Percentiles rank a stretch among this genome's conserved stretches.
phyloP scores from a whole-genome alignment of 2,329 filamentous ascomycete genomes.

The Fusarium vanettenii region DNA sequence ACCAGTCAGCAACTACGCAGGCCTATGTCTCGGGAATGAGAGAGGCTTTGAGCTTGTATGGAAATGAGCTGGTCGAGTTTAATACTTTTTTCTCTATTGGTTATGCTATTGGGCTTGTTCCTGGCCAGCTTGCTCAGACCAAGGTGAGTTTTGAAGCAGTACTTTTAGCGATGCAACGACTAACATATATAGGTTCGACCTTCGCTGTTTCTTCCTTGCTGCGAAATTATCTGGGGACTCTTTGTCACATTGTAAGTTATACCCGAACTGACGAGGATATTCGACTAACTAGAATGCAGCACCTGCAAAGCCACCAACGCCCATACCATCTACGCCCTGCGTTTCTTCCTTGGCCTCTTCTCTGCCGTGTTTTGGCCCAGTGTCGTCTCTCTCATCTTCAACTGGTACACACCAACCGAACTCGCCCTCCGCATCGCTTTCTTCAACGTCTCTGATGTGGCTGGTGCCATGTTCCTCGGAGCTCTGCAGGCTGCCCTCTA shows the following conservation, averaged over 20 bases:
- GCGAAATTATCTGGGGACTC: constrained; percentile 49
- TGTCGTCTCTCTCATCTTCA: constrained; percentile 53
- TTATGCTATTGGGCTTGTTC: constrained; percentile 63
- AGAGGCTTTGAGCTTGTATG: constrained; percentile 51
- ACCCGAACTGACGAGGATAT: rapidly evolving
- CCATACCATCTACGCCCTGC: constrained; percentile 51
- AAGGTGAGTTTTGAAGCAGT: constrained; percentile 25
- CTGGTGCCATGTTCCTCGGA: constrained; percentile 58
- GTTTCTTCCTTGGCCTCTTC: constrained; percentile 57
- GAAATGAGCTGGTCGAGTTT: constrained; percentile 66
- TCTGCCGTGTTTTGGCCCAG: constrained; percentile 53
- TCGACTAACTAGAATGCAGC: constrained; percentile 18
- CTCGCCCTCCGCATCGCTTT: constrained; percentile 55
- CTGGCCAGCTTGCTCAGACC: constrained; percentile 53
- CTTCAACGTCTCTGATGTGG: constrained; percentile 57
- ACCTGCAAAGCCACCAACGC: constrained; percentile 50
- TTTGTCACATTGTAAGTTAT: constrained; percentile 41
- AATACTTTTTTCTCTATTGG: constrained; percentile 68
- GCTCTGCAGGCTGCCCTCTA: constrained; percentile 58
- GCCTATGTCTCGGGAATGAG: constrained; percentile 53
- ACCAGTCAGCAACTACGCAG: constrained; percentile 51
- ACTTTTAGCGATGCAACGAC: background rate
- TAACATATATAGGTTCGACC: constrained; percentile 45
- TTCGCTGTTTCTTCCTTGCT: constrained; percentile 53
- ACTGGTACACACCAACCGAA: constrained; percentile 58